These are phyloP conservation scores for Pluteus cervinus DNA, from an alignment of 768 basidiomycete genomes.

Conservation along the genomic window DNA sequence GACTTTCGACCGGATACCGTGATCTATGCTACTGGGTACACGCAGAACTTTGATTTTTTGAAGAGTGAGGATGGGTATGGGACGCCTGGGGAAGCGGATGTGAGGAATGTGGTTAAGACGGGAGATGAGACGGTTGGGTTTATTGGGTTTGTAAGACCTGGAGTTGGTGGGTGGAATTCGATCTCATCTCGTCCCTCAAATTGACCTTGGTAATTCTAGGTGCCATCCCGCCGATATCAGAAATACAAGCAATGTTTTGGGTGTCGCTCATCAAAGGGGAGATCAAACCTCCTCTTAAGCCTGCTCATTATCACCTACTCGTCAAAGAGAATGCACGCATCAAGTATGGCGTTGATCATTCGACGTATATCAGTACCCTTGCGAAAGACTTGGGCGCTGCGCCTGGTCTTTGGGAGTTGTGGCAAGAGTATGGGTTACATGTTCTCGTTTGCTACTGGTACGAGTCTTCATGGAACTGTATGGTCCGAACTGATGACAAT, in stretches of 20 bases:
- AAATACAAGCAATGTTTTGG: slow-evolving; percentile 58
- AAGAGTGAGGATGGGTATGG: slow-evolving; percentile 31
- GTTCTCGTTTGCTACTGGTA: slow-evolving; percentile 51
- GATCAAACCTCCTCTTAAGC: slow-evolving; percentile 34
- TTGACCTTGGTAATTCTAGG: slow-evolving; percentile 26
- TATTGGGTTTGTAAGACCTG: slow-evolving; percentile 53
- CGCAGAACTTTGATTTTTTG: slow-evolving; percentile 36
- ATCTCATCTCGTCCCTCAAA: too few relatives aligned
- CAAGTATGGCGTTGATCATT: slow-evolving; percentile 56
- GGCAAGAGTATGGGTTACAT: slow-evolving; percentile 42
- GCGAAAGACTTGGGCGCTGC: slow-evolving; percentile 52
- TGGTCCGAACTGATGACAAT: not conserved
- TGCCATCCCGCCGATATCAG: slow-evolving; percentile 53
- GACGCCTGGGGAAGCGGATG: slow-evolving; percentile 33
- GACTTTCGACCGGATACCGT: slow-evolving; percentile 42
- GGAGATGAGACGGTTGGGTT: slow-evolving; percentile 45
- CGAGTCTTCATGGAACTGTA: slow-evolving; percentile 10
- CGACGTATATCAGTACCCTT: slow-evolving; percentile 48
- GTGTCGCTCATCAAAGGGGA: slow-evolving; percentile 39
- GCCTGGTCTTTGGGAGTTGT: slow-evolving; percentile 42
- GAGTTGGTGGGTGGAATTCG: slow-evolving; percentile 50
- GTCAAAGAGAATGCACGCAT: slow-evolving; percentile 45
- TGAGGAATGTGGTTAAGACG: slow-evolving; percentile 34
- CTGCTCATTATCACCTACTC: slow-evolving; percentile 49
- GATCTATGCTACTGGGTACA: slow-evolving; percentile 45